Evolutionary conservation across 164 flowering plant species (phyloP).

Genomic region (Liquidambar formosana): DNA sequence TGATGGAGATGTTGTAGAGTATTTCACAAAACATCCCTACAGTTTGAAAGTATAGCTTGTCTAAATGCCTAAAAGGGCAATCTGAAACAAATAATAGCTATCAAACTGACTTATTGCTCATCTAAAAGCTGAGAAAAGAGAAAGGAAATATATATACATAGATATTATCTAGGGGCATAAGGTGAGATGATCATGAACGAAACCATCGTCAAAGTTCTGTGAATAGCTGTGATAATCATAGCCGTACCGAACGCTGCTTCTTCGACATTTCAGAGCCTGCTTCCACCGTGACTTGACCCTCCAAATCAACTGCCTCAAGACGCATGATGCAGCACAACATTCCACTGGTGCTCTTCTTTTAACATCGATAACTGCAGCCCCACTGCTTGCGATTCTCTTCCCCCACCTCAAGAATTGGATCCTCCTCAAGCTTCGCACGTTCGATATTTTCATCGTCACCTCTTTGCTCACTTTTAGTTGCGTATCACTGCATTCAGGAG

Average conservation of each 20-base stretch:
- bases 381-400: constrained; percentile 20
- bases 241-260: constrained; percentile 26
- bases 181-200: constrained; percentile 19
- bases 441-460: constrained; percentile 12
- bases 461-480: background rate
- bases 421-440: constrained; percentile 22
- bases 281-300: constrained; percentile 42
- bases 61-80: background rate
- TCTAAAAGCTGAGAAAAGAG: background rate
- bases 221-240: constrained; percentile 55
- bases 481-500: background rate
- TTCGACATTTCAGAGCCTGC: constrained; percentile 23
- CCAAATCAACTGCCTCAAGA: constrained; percentile 35
- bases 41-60: background rate
- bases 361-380: constrained; percentile 18
- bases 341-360: constrained; percentile 9
- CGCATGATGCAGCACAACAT: constrained; percentile 10
- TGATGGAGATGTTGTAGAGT: background rate
- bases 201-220: constrained; percentile 53
- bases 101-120: too few species aligned
- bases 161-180: constrained; percentile 9
- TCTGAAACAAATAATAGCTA: too few species aligned
- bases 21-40: too few species aligned
- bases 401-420: constrained; percentile 25
- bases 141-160: too few species aligned